phyloP scores from a whole-genome alignment of 2,329 filamentous ascomycete genomes.

The Beauveria sp. region DNA sequence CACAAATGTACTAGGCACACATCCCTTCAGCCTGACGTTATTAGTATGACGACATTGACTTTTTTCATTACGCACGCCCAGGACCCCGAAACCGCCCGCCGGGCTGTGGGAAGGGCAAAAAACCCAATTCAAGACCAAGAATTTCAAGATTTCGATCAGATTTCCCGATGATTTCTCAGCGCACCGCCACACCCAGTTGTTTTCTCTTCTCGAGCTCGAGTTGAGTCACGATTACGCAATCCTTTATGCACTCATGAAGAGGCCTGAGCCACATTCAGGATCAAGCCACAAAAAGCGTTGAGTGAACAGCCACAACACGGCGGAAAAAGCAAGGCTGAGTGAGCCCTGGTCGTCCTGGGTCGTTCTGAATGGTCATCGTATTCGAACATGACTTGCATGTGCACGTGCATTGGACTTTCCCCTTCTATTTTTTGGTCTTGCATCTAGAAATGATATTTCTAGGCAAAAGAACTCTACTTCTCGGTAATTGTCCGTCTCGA shows the following conservation, averaged over 20 bases:
- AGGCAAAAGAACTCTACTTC: no score
- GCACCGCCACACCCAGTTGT: not conserved
- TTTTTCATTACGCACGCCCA: not conserved
- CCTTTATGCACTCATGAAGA: not conserved
- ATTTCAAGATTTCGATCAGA: constrained; percentile 7
- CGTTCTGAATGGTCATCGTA: not conserved
- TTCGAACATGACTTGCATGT: not conserved
- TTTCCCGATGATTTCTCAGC: not conserved
- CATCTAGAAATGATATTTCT: no score
- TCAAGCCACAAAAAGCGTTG: not conserved
- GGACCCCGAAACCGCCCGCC: not conserved
- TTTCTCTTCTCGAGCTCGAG: not conserved
- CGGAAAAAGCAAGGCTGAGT: not conserved
- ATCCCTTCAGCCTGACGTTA: no score
- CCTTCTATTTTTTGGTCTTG: not conserved
- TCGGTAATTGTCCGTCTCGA: not conserved
- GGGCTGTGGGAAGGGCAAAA: not conserved
- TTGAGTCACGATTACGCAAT: constrained; percentile 11
- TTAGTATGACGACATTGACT: constrained; percentile 8
- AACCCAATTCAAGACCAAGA: not conserved
- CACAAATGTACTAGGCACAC: not conserved
- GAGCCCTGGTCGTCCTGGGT: not conserved
- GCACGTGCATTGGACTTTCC: no score
- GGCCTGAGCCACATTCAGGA: not conserved
- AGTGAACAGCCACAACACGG: not conserved